Base-by-base conservation (phyloP, 371 early-diverging fungal genomes). In the Basidiobolus meristosporus region DNA sequence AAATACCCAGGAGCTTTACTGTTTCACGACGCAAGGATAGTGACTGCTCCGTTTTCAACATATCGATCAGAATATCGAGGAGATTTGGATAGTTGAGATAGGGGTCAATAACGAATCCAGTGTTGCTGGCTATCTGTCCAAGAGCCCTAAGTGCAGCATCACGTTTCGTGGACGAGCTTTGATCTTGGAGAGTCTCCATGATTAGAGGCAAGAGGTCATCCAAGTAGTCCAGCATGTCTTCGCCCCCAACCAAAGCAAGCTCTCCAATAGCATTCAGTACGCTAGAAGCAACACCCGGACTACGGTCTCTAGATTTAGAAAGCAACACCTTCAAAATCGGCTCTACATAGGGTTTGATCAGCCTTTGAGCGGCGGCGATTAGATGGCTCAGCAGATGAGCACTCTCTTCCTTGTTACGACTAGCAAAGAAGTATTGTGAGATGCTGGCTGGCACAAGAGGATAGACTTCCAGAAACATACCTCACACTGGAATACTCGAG, bases 261-360 rank as follows among this genome's bases (percentile, higher is more conserved):
- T 88, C 83, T n/a, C 91, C 90, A 11, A 93, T 47, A 2, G 86
- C 87, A 3, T 74, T 72, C 21, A 97, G 56, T 11, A 90, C 80
- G 46, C 69, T 70, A 1, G 87, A 73, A 0, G 86, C 82, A 3
- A 91, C 88, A 12, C 77, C 73, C 0, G 87, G 73, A 35, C 70
- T 77, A 10, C 80, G 47, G 46, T 89, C 87, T 38, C 73, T 63
- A 15, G 83, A 76, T 48, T 87, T 86, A 7, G 88, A 78, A 19
- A 90, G 54, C 7, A 91, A 60, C 0, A 83, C 84, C 36, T 76
- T 72, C 41, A 92, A 61, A 18, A 93, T 82, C 2, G 87, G 78
- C 40, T 82, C 81, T 10, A 93, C 88, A 45, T 91, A 92, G 0
- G 95, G 93, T 45, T 83, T 77, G 26, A 93, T 77, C 12, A 89